phyloP scores from a whole-genome alignment of 148 eudicot species.

The Arbutus unedo region DNA sequence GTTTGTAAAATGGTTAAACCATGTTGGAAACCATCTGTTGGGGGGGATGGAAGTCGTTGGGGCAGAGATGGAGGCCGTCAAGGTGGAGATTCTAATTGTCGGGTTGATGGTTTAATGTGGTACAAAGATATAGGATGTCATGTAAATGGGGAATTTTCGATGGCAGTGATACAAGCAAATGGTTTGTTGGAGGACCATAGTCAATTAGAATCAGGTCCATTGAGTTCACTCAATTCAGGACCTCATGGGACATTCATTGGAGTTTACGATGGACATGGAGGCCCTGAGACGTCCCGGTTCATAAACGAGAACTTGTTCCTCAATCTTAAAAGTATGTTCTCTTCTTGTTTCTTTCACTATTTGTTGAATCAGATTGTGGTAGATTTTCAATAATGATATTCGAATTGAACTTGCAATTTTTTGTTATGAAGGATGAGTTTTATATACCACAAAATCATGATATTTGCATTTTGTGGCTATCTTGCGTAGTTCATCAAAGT shows the following conservation, averaged over 20 bases:
- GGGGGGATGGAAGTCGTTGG: constrained; percentile 31
- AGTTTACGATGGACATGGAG: constrained; percentile 91
- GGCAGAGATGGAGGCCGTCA: constrained; percentile 20
- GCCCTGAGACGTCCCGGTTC: constrained; percentile 63
- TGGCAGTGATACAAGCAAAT: constrained; percentile 87
- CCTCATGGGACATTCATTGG: constrained; percentile 80
- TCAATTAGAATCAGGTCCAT: constrained; percentile 68
- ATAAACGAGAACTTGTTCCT: constrained; percentile 50
- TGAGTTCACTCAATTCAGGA: constrained; percentile 46
- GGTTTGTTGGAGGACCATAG: constrained; percentile 68
- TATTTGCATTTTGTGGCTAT: neutral
- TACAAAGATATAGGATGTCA: constrained; percentile 66
- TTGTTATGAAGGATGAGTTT: neutral
- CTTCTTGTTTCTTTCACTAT: neutral
- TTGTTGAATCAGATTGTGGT: neutral
- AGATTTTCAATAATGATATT: neutral
- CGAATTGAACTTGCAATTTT: neutral
- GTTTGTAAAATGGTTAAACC: constrained; percentile 46
- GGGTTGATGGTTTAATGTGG: constrained; percentile 69
- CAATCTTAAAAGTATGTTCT: constrained; percentile 63
- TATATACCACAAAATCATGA: neutral
- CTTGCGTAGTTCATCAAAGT: constrained; percentile 1
- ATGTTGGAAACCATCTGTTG: constrained; percentile 70
- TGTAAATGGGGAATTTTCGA: constrained; percentile 68
- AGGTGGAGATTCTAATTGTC: constrained; percentile 41